Base-by-base conservation (phyloP, 495 filamentous ascomycete species). In the Lineolata rhizophorae region DNA sequence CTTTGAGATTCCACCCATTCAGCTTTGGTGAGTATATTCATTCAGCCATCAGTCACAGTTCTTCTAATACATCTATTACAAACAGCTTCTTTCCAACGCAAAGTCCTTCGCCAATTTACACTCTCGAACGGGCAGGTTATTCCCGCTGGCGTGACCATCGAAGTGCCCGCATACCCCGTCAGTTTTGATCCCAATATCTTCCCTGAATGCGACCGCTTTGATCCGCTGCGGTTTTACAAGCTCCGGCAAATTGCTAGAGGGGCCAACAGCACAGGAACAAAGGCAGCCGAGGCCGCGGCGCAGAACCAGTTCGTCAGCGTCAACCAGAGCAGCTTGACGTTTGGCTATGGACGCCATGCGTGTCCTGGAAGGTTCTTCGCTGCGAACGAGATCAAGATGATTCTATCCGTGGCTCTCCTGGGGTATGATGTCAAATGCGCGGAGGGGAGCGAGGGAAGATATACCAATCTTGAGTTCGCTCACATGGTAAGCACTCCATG, bases 321-420 rank as follows among this genome's bases (percentile, higher is more conserved):
- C 10, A 12, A 13, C 6, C 5, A 9, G 12, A 31, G 31, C 16
- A 11, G 11, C 6, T 6, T 36, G 12, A 9, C n/a, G 10, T 37
- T 37, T 18, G 35, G 35, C 12, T 17, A 32, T 25, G 35, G 35
- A 11, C 22, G 19, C 16, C 55, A 63, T 41, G 59, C 58, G 4
- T 68, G 64, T 34, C 60, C 62, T 2, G 62, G 62, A 11, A 49
- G 62, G n/a, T 67, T 65, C 47, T 62, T 67, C 48, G 61, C 57
- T 6, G 43, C 38, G n/a, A 41, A 57, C 42, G 53, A 59, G 43
- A 54, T 67, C 35, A 63, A 67, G 49, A 31, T 62, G 28, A 37
- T 58, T 3, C 42, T 68, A 5, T 38, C 49, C 5, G 37, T 44
- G 34, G 40, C 64, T 1, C 25, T 67, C 6, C 28, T 60, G 20